Evolutionary conservation across 768 basidiomycete species (phyloP).

Genomic region (Hypholoma sublateritium): DNA sequence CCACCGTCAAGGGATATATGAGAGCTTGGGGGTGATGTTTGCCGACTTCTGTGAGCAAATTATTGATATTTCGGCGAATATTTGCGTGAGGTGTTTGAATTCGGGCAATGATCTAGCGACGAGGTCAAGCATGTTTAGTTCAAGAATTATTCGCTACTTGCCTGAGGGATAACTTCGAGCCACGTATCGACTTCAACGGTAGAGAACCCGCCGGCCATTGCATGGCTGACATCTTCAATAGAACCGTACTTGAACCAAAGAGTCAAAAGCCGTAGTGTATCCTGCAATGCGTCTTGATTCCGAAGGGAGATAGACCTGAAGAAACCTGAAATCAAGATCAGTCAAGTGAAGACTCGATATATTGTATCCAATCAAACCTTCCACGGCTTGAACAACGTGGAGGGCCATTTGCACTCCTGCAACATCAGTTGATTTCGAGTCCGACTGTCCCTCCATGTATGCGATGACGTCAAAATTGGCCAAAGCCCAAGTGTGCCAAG

Average conservation of each 20-base stretch:
- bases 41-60: conserved; percentile 87
- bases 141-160: conserved; percentile 39
- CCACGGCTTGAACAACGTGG: conserved; percentile 91
- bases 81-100: conserved; percentile 92
- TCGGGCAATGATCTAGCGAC: conserved; percentile 86
- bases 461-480: conserved; percentile 94
- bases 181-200: conserved; percentile 95
- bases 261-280: conserved; percentile 88
- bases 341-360: not conserved
- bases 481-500: conserved; percentile 98
- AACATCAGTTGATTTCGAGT: conserved; percentile 54
- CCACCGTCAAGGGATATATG: conserved; percentile 94
- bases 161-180: conserved; percentile 98
- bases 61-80: conserved; percentile 87
- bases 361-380: conserved; percentile 49
- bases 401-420: conserved; percentile 65
- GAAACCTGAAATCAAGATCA: conserved; percentile 57
- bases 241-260: conserved; percentile 98
- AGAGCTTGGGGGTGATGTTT: conserved; percentile 97
- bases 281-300: conserved; percentile 90
- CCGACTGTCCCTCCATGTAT: conserved; percentile 68
- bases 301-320: conserved; percentile 92
- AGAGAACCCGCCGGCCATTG: conserved; percentile 84
- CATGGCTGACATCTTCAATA: conserved; percentile 84
- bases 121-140: not conserved